phyloP scores from a whole-genome alignment of 306 rosid genomes.

The Cicer arietinum region DNA sequence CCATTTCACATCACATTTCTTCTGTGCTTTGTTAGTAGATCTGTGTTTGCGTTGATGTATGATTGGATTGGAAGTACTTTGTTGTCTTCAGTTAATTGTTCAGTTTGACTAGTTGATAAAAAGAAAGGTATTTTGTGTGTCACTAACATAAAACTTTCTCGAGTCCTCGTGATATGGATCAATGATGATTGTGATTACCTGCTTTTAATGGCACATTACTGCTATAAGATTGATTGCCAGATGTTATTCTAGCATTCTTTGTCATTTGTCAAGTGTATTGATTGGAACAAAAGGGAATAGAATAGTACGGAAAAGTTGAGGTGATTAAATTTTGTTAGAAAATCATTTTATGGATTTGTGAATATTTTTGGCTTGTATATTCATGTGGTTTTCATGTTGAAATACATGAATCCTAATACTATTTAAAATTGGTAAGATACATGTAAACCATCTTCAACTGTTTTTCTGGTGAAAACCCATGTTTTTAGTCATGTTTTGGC shows the following conservation, averaged over 20 bases:
- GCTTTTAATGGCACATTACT: neutral
- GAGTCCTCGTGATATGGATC: neutral
- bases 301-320: neutral
- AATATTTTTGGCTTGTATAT: slow-evolving; percentile 11
- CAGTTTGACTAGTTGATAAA: neutral
- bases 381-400: neutral
- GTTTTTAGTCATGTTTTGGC: neutral
- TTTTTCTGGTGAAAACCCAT: slow-evolving; percentile 6
- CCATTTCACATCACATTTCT: neutral
- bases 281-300: slow-evolving; percentile 11
- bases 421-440: neutral
- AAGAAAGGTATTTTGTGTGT: neutral
- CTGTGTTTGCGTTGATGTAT: neutral
- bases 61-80: neutral
- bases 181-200: neutral
- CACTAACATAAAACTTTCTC: neutral
- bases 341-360: neutral
- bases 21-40: neutral
- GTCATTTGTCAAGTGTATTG: slow-evolving; percentile 16
- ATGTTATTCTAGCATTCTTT: neutral
- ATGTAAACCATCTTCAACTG: neutral
- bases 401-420: neutral
- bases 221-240: slow-evolving; percentile 16
- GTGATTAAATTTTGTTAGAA: slow-evolving; percentile 22
- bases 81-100: neutral